Conservation (phyloP, 331 rosid genomes). For the Rosa hybrid region DNA sequence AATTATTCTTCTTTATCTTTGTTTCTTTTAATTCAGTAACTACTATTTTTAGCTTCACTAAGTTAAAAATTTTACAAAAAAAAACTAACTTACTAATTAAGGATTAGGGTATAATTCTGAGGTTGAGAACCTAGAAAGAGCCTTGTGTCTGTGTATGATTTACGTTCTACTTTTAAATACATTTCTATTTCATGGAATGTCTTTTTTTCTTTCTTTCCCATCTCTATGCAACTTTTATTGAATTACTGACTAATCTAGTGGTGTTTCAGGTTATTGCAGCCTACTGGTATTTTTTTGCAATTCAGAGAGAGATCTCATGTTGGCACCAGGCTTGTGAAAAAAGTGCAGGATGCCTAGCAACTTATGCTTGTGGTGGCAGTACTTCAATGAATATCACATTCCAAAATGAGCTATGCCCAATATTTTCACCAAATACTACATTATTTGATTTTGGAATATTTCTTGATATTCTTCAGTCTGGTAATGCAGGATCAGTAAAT, state of each 20-base stretch:
- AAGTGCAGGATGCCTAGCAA: neutral
- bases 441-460: slow-evolving; percentile 27
- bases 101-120: too few relatives aligned
- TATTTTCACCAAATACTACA: neutral
- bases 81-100: too few relatives aligned
- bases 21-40: neutral
- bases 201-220: neutral
- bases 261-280: neutral
- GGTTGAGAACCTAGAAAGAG: too few relatives aligned
- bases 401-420: slow-evolving; percentile 16
- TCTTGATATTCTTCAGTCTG: slow-evolving; percentile 19
- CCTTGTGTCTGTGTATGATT: too few relatives aligned
- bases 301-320: slow-evolving; percentile 8
- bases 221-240: neutral
- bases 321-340: slow-evolving; percentile 11
- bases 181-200: too few relatives aligned
- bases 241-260: neutral
- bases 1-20: neutral
- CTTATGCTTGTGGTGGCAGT: slow-evolving; percentile 16
- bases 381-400: neutral
- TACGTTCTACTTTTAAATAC: too few relatives aligned
- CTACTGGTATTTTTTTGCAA: neutral
- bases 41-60: too few relatives aligned
- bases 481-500: neutral
- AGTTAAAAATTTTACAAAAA: too few relatives aligned